These are phyloP conservation scores for Wickerhamiella spandovensis DNA, from an alignment of 805 yeast species.

Conservation along the genomic window DNA sequence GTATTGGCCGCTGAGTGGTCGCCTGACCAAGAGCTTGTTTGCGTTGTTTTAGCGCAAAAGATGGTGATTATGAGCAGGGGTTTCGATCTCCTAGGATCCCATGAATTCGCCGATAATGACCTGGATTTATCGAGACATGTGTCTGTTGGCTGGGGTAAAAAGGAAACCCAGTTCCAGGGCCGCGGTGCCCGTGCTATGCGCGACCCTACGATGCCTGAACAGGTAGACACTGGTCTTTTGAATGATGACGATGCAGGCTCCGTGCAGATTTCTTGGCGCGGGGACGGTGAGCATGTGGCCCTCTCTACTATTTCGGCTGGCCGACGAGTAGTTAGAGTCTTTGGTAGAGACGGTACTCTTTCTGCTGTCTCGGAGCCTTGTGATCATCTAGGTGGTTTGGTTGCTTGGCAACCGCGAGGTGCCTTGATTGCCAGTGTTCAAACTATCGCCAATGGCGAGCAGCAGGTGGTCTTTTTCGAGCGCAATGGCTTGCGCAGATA, in stretches of 20 bases:
- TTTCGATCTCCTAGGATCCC: constrained; percentile 70
- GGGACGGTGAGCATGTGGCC: constrained; percentile 78
- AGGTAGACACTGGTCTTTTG: constrained; percentile 53
- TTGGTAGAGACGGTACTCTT: constrained; percentile 57
- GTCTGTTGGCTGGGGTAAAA: constrained; percentile 96
- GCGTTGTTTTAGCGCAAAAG: constrained; percentile 38
- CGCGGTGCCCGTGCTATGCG: constrained; percentile 62
- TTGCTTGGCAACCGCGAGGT: constrained; percentile 89
- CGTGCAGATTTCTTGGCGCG: constrained; percentile 74
- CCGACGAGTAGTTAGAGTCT: constrained; percentile 74
- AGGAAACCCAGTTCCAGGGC: constrained; percentile 93
- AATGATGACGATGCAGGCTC: constrained; percentile 39
- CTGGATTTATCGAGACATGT: constrained; percentile 66
- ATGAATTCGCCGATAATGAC: constrained; percentile 44
- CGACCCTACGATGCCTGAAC: constrained; percentile 80
- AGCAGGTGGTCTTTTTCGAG: constrained; percentile 65
- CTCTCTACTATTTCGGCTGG: constrained; percentile 47
- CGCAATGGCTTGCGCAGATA: constrained; percentile 88
- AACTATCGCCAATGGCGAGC: constrained; percentile 24
- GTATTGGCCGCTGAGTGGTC: constrained; percentile 71
- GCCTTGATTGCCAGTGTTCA: constrained; percentile 73
- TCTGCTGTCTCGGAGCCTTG: constrained; percentile 83
- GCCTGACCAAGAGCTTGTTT: constrained; percentile 77
- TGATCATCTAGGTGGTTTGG: constrained; percentile 57
- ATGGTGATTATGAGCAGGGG: constrained; percentile 45